Base-by-base conservation (phyloP, 371 early-diverging fungal species). In the Mortierella sp. region DNA sequence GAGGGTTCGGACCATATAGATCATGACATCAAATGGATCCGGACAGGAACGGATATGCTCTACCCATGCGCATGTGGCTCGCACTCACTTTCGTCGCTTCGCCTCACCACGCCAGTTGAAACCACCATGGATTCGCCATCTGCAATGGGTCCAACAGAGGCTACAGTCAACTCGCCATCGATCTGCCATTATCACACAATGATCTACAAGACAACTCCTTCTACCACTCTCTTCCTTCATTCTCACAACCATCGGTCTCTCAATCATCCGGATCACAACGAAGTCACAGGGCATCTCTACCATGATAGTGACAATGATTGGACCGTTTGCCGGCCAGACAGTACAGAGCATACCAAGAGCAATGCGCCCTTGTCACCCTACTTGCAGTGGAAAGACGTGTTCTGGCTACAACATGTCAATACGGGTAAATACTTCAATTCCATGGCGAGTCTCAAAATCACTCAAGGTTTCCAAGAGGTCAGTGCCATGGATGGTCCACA, bases 391-490 rank as follows among this genome's bases (percentile, higher is more conserved):
- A 63, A 65, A 24, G 77, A 76, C 40, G 65, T 69, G 14, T 58
- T 67, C 29, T 69, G 77, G 69, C 52, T 76, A 13, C 34, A 54
- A 31, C 77, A 76, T 46, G 77, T 25, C n/a, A 60, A 68, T 22
- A 76, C 77, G 17, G 70, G 70, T 14, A 61, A 40, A 21, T 69
- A 57, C 51, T 48, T 76, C 16, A 49, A 64, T 27, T 64, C 69
- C 8, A 76, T 64, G 73, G 73, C 73, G 12, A 62, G 62, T 14
- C 48, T 57, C 19, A 64, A 57, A 57, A 68, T 63, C 56, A 55
- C 48, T n/a, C 76, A 74, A 37, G 77, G 70, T 0, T 76, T 76
- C 49, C 65, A 74, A 51, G 68, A 76, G 41, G 69, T 69, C 5
- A 65, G 45, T 14, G 54, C 66, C 1, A 19, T 65, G n/a, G 58